A percentile compares a stretch with the other conserved stretches of the same genome.
Conservation (phyloP, 2,329 filamentous ascomycete genomes). For the Penicillium janthinellum region DNA sequence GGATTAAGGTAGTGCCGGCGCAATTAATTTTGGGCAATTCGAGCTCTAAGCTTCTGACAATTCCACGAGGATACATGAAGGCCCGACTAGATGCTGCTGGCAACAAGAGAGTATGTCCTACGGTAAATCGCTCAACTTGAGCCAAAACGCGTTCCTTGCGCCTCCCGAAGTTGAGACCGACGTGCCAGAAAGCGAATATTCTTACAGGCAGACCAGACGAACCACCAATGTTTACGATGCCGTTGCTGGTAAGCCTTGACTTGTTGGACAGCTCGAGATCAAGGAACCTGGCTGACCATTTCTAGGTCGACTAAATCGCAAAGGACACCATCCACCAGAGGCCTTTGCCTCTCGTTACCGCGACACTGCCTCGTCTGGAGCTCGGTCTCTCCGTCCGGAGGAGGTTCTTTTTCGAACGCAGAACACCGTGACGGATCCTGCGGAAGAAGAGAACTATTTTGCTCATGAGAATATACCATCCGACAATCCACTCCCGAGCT, state of each 20-base stretch:
- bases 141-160: not conserved
- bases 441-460: slow-evolving; percentile 59
- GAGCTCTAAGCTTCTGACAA: not conserved
- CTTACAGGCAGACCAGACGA: slow-evolving; percentile 32
- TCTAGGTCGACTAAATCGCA: slow-evolving; percentile 50
- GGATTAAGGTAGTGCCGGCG: slow-evolving; percentile 29
- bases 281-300: slow-evolving; percentile 12
- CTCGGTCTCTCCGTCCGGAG: slow-evolving; percentile 54
- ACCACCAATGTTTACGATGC: slow-evolving; percentile 59
- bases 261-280: not conserved
- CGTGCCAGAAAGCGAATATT: slow-evolving; percentile 9
- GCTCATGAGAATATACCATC: slow-evolving; percentile 51
- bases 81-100: slow-evolving; percentile 1
- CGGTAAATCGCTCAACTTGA: slow-evolving; percentile 1
- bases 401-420: slow-evolving; percentile 59
- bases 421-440: slow-evolving; percentile 53
- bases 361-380: slow-evolving; percentile 38
- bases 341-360: slow-evolving; percentile 33
- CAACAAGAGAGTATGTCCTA: slow-evolving; percentile 4
- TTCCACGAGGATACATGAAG: not conserved
- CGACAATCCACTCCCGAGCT: slow-evolving; percentile 51
- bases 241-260: slow-evolving; percentile 51
- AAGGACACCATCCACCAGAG: slow-evolving; percentile 35
- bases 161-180: slow-evolving; percentile 12
- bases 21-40: slow-evolving; percentile 12